Base-by-base conservation (phyloP, 2,329 filamentous ascomycete species). In the Aspergillus carbonarius region DNA sequence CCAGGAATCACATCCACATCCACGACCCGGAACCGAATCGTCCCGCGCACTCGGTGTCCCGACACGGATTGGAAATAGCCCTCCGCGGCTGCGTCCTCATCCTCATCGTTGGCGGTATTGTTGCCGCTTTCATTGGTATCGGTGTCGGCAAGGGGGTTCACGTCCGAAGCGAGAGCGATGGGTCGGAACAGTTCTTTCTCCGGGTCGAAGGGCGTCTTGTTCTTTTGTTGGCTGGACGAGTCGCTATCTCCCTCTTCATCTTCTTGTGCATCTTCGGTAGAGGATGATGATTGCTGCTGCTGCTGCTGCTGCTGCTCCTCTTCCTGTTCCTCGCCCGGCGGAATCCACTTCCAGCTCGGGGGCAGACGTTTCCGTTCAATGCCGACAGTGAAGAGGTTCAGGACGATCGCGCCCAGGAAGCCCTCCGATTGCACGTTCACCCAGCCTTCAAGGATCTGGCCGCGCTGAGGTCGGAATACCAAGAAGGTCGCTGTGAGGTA, bases 401-500 rank as follows among this genome's bases (percentile, higher is more conserved):
- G 93, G 73, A 92, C 95, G 10, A 96, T 86, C 2, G 97, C 84
- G 18, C 93, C 93, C 6, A 99, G 83, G 70, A 97, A 92, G 6
- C 91, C 92, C 66, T 95, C 91, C 49, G 89, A 93, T 72, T 96
- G 91, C 30, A 97, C 81, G 68, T 93, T 95, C 57, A 97, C 84
- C 65, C 83, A 88, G 10, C 92, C 95, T 65, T 93, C 88, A 70
- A 98, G 83, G 75, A 84, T 86, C 8, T 87, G 85, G 35, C 91
- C 90, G 47, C 85, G 84, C 54, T 83, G 81, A 0, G 95, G 93
- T 32, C 89, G 84, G 72, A 96, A 96, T 17, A 98, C 79, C 46
- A 96, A 82, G 62, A 96, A 89, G 20, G 96, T 92, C 1, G 89
- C 92, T 0, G 92, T 96, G 20, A 96, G 84, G 88, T 93, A 98